A percentile compares a stretch with the other conserved stretches of the same genome.
Evolutionary conservation across 2,329 filamentous ascomycete genomes (phyloP).

Genomic region (Xylariaceae sp.): DNA sequence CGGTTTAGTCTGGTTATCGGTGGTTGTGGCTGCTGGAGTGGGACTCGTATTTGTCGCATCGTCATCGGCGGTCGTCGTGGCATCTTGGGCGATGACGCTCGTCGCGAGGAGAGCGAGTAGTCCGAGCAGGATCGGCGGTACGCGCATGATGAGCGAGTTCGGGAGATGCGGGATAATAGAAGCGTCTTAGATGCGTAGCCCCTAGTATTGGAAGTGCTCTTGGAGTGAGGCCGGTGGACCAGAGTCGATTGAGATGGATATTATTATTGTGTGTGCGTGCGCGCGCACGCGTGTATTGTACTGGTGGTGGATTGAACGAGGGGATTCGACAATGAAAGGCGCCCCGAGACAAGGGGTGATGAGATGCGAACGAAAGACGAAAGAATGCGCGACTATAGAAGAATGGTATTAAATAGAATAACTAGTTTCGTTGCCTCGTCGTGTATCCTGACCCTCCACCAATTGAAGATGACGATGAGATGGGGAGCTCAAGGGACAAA

Average conservation of each 20-base stretch:
- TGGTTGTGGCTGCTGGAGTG: conserved; percentile 16
- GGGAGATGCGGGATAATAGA: background rate
- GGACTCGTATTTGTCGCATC: conserved; percentile 12
- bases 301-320: background rate
- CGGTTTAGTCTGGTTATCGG: conserved; percentile 6
- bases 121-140: conserved; percentile 29
- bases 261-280: too few relatives aligned
- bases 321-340: background rate
- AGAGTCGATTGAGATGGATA: background rate
- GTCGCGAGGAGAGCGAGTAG: conserved; percentile 28
- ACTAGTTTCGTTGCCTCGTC: background rate
- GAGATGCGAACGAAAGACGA: conserved; percentile 1
- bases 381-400: conserved; percentile 1
- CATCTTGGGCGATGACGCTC: conserved; percentile 29
- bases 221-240: background rate
- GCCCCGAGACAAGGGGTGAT: background rate
- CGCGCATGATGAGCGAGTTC: conserved; percentile 30
- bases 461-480: background rate
- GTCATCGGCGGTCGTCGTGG: conserved; percentile 12
- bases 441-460: background rate
- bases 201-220: background rate
- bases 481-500: background rate
- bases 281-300: background rate
- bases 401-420: background rate
- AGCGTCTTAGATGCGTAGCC: background rate